Conservation (phyloP, 331 rosid genomes). For the Spiraea crenata region DNA sequence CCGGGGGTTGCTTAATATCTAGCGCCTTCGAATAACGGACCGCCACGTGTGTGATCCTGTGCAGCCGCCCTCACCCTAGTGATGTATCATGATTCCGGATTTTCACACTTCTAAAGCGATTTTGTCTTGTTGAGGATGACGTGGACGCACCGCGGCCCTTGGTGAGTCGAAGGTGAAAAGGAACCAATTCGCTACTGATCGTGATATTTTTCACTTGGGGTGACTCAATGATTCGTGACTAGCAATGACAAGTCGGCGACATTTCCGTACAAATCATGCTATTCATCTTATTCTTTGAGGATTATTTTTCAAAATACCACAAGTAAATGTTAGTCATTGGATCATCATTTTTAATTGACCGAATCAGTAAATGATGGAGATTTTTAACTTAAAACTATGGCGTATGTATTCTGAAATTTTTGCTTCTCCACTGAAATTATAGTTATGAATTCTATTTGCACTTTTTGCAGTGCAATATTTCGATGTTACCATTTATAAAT, state of each 20-base stretch:
- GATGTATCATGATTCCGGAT: constrained; percentile 23
- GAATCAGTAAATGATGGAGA: no score
- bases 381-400: no score
- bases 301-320: no score
- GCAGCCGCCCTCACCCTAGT: constrained; percentile 32
- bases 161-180: neutral
- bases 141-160: constrained; percentile 33
- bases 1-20: constrained; percentile 28
- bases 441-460: no score
- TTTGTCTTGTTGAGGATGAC: constrained; percentile 35
- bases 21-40: neutral
- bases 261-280: no score
- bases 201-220: neutral
- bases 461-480: no score
- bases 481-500: no score
- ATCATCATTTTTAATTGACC: no score
- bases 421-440: no score
- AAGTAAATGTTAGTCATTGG: no score
- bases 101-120: constrained; percentile 37
- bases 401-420: no score
- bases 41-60: constrained; percentile 37
- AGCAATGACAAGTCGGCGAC: neutral
- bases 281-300: no score
- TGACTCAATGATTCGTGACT: neutral
- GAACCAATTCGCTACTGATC: neutral